Evolutionary conservation across 2,329 filamentous ascomycete species (phyloP), one percentile per base, ranked within the genome.

Genomic region (Byssoonygena ceratinophila): DNA sequence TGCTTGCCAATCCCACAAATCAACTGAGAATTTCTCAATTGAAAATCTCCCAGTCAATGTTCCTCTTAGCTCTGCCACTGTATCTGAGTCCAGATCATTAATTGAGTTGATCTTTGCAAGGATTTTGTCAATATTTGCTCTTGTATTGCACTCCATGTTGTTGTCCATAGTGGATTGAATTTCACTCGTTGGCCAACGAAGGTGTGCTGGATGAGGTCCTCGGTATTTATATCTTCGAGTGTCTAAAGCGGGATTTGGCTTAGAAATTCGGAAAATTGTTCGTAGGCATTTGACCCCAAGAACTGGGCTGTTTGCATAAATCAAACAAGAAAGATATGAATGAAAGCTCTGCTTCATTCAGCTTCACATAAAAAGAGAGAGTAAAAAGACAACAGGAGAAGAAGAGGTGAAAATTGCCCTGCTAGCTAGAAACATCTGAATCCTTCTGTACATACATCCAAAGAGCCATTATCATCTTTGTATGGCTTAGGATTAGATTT

Each of bases 1-100:
- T 54, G 4, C 23, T 54, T 45, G 46, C 52, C 52, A 54, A 37
- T 54, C 46, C 36, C 46, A 44, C 4, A 45, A 37, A 44, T 54
- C 46, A 44, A 54, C 52, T 40, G 23, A 16, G 52, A 51, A 51
- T 46, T 51, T 54, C 37, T 54, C 39, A 54, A 54, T 54, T 39
- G 46, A 51, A 51, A 50, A 50, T n/a, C 52, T 54, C 22, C 46
- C 52, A 50, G 46, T 46, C 20, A 31, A 51, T 34, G 52, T 54
- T 46, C 37, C 36, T 54, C 46, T 51, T n/a, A 50, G 45, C 23
- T 53, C 51, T 23, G 22, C 44, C 43, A 53, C 40, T 51, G 22
- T 50, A 45, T 51, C 52, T 16, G 27, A 29, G 46, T 54, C 52
- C 46, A 51, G 46, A 29, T 54, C 52, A 45, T 51, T 22, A 51